A percentile compares a stretch with the other conserved stretches of the same genome.
Conservation (phyloP, 345 rosid genomes). For the Sonneratia caseolaris region DNA sequence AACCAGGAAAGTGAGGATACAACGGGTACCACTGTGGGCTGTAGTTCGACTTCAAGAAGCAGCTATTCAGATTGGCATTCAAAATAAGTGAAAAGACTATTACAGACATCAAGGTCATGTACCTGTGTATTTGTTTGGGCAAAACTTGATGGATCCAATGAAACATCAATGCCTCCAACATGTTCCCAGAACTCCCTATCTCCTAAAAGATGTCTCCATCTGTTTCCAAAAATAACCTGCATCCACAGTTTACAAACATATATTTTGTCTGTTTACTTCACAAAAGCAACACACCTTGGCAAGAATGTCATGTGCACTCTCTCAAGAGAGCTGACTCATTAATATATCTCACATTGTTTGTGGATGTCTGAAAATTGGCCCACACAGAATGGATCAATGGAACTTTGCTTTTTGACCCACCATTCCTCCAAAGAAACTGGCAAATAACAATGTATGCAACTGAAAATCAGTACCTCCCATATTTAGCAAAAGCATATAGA, state of each 20-base stretch:
- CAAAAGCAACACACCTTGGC: neutral
- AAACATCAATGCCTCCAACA: constrained; percentile 86
- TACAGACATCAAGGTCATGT: neutral
- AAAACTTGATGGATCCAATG: constrained; percentile 85
- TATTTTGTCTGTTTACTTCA: neutral
- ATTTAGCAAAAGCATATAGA: neutral
- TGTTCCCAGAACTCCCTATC: constrained; percentile 93
- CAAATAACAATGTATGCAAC: constrained; percentile 6
- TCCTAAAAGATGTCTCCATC: constrained; percentile 95
- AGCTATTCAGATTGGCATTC: neutral
- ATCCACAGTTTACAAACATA: constrained; percentile 5
- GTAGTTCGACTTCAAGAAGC: constrained; percentile 1
- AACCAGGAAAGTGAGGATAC: neutral
- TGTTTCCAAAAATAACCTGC: constrained; percentile 89
- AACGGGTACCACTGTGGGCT: neutral
- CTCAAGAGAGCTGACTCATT: neutral
- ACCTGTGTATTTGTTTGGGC: constrained; percentile 94
- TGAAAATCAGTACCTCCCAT: neutral
- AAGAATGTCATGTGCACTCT: neutral
- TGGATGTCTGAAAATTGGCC: constrained; percentile 96
- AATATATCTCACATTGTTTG: constrained; percentile 63
- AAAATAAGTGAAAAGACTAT: neutral
- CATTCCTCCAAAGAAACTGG: constrained; percentile 84
- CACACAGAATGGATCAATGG: constrained; percentile 76
- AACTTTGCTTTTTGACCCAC: constrained; percentile 53